These are phyloP conservation scores for Castanea mollissima DNA, from an alignment of 306 rosid species.

Conservation along the genomic window DNA sequence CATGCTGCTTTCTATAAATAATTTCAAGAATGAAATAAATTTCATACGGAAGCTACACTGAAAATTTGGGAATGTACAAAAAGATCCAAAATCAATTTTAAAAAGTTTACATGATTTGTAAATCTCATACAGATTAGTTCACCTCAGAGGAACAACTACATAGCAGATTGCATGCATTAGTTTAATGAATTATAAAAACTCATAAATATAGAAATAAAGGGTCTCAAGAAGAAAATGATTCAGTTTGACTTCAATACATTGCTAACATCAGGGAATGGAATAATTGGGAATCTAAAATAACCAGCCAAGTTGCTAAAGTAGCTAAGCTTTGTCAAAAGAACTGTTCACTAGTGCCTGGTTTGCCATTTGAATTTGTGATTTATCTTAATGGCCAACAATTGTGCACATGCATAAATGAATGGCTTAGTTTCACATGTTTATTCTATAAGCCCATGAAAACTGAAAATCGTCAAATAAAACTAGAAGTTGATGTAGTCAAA, in stretches of 20 bases:
- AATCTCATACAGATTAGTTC: background rate
- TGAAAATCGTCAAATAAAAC: background rate
- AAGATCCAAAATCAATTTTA: background rate
- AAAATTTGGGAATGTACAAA: background rate
- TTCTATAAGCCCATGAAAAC: background rate
- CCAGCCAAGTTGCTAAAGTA: no score
- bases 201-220: no score
- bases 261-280: no score
- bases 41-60: background rate
- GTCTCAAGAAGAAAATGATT: no score
- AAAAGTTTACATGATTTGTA: background rate
- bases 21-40: background rate
- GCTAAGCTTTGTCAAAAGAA: background rate
- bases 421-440: background rate
- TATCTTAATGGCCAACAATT: background rate
- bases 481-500: background rate
- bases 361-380: background rate
- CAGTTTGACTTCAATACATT: no score
- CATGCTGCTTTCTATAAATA: background rate
- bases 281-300: no score
- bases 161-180: background rate
- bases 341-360: background rate
- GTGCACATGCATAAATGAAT: background rate
- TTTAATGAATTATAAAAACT: no score
- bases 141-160: background rate